A percentile compares a stretch with the other conserved stretches of the same genome.
Conservation (phyloP, 2,329 filamentous ascomycete species). For the Diaporthe aspalathi region DNA sequence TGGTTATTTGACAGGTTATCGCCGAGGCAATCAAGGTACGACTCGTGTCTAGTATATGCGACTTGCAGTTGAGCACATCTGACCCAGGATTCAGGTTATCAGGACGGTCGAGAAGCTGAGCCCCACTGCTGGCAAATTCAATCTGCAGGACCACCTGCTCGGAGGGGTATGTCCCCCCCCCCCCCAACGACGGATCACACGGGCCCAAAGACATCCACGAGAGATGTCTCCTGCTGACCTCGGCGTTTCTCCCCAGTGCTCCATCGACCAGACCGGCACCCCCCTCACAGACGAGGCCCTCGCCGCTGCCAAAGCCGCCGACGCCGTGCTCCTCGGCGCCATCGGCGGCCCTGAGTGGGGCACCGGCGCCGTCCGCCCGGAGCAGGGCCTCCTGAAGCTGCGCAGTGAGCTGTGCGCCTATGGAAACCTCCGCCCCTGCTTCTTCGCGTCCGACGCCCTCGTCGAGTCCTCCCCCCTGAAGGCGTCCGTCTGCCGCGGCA, state of each 20-base stretch:
- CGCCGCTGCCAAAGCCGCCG: conserved; percentile 82
- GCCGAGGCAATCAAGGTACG: conserved; percentile 90
- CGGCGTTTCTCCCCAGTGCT: conserved; percentile 71
- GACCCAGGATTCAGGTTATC: conserved; percentile 64
- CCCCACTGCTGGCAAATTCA: conserved; percentile 79
- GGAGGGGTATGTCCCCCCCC: conserved; percentile 78
- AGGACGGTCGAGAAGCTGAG: conserved; percentile 79
- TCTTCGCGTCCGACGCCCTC: conserved; percentile 89
- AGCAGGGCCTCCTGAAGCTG: conserved; percentile 90
- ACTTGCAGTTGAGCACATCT: conserved; percentile 43
- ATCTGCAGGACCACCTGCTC: conserved; percentile 89
- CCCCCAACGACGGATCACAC: too few relatives aligned
- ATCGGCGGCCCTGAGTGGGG: conserved; percentile 99
- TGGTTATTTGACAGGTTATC: conserved; percentile 72
- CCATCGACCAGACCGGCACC: conserved; percentile 83
- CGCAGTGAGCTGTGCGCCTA: conserved; percentile 95
- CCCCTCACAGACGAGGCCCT: conserved; percentile 88
- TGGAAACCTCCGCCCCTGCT: conserved; percentile 95
- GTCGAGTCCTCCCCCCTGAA: conserved; percentile 90
- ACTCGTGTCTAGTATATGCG: too few relatives aligned
- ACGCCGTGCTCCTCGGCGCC: conserved; percentile 91
- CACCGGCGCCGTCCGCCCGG: conserved; percentile 85
- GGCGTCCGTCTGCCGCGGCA: conserved; percentile 83
- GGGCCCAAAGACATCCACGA: too few relatives aligned
- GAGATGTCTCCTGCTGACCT: too few relatives aligned